Percentiles rank a stretch among this genome's conserved stretches.
These are phyloP conservation scores for Tolypocladium ophioglossoides DNA, from an alignment of 2,329 filamentous ascomycete species.

Conservation along the genomic window DNA sequence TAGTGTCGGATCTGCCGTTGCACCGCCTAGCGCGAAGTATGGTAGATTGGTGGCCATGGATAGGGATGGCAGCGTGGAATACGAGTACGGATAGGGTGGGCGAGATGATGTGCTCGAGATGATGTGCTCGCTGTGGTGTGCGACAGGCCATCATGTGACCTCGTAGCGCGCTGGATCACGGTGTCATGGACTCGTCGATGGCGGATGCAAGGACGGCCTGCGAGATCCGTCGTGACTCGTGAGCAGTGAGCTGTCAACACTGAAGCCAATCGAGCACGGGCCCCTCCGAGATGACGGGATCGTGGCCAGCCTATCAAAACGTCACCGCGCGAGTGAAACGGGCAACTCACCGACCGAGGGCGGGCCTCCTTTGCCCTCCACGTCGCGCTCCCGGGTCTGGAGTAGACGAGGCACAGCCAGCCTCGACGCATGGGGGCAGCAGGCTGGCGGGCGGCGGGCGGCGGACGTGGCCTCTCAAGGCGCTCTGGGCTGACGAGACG, in stretches of 20 bases:
- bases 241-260: background rate
- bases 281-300: background rate
- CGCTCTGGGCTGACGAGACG: background rate
- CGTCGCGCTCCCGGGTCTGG: background rate
- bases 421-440: background rate
- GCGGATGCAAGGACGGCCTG: too few relatives aligned
- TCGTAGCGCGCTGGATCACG: background rate
- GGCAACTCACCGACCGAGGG: background rate
- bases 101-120: conserved; percentile 1
- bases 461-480: background rate
- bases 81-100: too few relatives aligned
- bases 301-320: background rate
- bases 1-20: background rate
- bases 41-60: background rate
- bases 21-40: background rate
- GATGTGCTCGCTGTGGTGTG: background rate
- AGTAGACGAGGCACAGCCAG: background rate
- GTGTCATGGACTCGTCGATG: background rate
- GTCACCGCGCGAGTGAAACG: background rate
- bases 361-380: background rate
- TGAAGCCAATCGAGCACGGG: background rate
- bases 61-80: background rate
- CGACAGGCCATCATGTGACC: background rate
- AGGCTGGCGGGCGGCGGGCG: background rate
- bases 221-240: too few relatives aligned